Evolutionary conservation across 345 rosid genomes (phyloP).

Genomic region (Jatropha curcas): DNA sequence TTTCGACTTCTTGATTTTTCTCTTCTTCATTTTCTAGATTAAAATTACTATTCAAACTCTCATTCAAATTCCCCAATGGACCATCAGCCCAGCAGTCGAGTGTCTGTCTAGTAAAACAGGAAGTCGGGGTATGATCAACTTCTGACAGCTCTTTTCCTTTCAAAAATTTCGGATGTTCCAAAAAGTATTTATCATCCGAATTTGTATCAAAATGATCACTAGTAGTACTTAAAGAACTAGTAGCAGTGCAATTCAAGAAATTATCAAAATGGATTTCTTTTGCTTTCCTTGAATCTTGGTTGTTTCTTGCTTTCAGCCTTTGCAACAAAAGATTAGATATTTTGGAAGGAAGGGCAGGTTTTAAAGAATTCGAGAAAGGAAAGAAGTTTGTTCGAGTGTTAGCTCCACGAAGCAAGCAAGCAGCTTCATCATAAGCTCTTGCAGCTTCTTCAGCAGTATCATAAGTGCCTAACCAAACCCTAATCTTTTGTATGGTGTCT

Average conservation of each 20-base stretch:
- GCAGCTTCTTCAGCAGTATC: slow-evolving; percentile 58
- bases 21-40: background rate
- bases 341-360: slow-evolving; percentile 44
- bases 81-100: too few species aligned
- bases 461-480: slow-evolving; percentile 53
- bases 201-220: slow-evolving; percentile 14
- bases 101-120: too few species aligned
- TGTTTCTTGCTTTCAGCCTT: slow-evolving; percentile 35
- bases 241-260: slow-evolving; percentile 20
- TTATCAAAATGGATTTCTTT: slow-evolving; percentile 16
- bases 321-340: slow-evolving; percentile 41
- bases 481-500: slow-evolving; percentile 54
- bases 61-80: background rate
- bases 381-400: slow-evolving; percentile 53
- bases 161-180: too few species aligned
- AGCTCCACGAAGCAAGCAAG: slow-evolving; percentile 53
- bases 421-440: slow-evolving; percentile 56
- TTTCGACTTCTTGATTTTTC: background rate
- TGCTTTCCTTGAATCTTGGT: slow-evolving; percentile 5
- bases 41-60: background rate
- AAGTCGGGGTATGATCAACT: too few species aligned
- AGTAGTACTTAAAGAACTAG: slow-evolving; percentile 6
- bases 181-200: too few species aligned
- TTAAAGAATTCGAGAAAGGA: slow-evolving; percentile 35
- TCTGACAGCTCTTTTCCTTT: too few species aligned